Evolutionary conservation across 805 yeast species (phyloP), one percentile per base, ranked within the genome.

Genomic region (Cyberlindnera meyerae): DNA sequence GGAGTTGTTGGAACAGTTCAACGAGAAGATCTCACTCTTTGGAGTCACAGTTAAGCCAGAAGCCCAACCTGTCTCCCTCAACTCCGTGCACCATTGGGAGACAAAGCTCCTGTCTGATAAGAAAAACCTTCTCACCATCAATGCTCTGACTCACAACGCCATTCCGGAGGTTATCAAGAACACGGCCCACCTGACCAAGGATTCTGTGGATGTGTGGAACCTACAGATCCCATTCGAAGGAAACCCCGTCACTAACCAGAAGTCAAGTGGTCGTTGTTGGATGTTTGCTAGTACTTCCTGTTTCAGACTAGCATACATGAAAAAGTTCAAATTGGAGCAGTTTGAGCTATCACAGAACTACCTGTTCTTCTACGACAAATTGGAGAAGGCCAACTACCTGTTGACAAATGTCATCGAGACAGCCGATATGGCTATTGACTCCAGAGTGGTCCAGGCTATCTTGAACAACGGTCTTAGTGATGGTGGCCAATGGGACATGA

Each of bases 401-500:
- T 63, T 85, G 47, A 85, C 83, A 41, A 85, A 82, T 54, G 70
- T 83, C 34, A 66, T 79, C 45, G 81, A 79, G 47, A 81, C 93
- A 17, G 71, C 75, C 21, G 68, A 73, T 29, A 77, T 78, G 57
- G 75, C 68, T 22, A 68, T 79, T 37, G 88, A 80, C 44, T 77
- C 86, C 1, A 70, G 93, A 42, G 65, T 82, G 37, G 76, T 84
- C 29, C 82, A 78, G 58, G 72, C 71, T 48, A 64, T 85, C 35
- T 63, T 84, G 39, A 49, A 65, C 8, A 79, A 73, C 37, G 90
- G 94, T 13, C 73, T 80, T 33, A 58, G 74, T 46, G 95, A 85
- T 56, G 95, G 95, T 47, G 95, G 95, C 37, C 94, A 85, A 61
- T 84, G 83, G 71, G 79, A 80, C 48, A 79, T 85, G 89, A 72